Conservation (phyloP, 495 filamentous ascomycete genomes). For the Chaetomium tenue region DNA sequence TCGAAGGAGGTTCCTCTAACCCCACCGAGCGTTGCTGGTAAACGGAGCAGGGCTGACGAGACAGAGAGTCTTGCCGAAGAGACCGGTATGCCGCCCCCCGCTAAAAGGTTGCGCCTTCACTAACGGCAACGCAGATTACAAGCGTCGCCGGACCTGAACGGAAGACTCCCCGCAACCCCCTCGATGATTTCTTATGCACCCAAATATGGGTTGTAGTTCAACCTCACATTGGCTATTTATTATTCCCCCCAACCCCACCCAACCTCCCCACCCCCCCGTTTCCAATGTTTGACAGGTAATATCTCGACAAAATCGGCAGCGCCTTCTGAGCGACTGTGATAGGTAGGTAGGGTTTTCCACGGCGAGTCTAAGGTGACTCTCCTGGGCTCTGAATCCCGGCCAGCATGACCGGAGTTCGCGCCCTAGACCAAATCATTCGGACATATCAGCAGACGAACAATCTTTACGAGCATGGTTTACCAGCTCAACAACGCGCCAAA, state of each 20-base stretch:
- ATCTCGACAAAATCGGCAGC: neutral
- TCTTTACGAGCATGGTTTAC: neutral
- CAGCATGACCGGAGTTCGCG: neutral
- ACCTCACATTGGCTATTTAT: constrained; percentile 8
- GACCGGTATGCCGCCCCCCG: constrained; percentile 40
- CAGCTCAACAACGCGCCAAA: neutral
- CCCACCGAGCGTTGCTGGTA: constrained; percentile 26
- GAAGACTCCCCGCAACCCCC: constrained; percentile 17
- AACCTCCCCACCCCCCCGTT: constrained; percentile 8
- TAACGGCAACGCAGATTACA: constrained; percentile 43
- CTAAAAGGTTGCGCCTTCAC: constrained; percentile 15
- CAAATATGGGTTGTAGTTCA: constrained; percentile 31
- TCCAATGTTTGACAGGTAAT: constrained; percentile 21
- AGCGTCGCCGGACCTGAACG: constrained; percentile 52
- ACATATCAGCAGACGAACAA: neutral
- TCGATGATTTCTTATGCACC: neutral
- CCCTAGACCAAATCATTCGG: neutral
- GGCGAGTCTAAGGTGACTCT: neutral
- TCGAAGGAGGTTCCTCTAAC: constrained; percentile 12
- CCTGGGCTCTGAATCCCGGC: neutral
- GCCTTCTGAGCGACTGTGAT: neutral
- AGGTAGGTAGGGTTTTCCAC: constrained; percentile 9
- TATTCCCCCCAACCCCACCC: constrained; percentile 25
- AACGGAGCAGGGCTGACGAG: constrained; percentile 36
- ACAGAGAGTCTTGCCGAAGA: constrained; percentile 36